phyloP scores from a whole-genome alignment of 306 rosid genomes.

The Mucuna pruriens region DNA sequence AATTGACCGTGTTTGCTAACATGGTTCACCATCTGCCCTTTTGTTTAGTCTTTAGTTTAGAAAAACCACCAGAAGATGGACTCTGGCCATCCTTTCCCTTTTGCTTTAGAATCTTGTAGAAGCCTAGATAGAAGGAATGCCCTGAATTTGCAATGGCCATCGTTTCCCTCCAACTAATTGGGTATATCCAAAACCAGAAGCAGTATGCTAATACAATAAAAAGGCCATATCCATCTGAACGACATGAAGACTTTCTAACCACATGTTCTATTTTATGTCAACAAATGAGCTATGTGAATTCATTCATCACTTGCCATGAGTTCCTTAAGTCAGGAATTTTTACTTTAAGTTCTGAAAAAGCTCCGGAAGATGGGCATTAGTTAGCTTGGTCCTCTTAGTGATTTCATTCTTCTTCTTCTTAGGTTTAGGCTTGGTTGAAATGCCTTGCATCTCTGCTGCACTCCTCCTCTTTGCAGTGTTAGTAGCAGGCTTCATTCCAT shows the following conservation, averaged over 20 bases:
- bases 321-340: slow-evolving; percentile 37
- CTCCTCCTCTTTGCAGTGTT: slow-evolving; percentile 96
- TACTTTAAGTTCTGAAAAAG: slow-evolving; percentile 72
- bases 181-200: slow-evolving; percentile 29
- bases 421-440: slow-evolving; percentile 71
- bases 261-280: slow-evolving; percentile 16
- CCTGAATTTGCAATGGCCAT: slow-evolving; percentile 48
- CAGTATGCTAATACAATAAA: slow-evolving; percentile 18
- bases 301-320: not conserved
- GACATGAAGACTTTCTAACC: slow-evolving; percentile 22
- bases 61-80: slow-evolving; percentile 40
- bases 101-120: slow-evolving; percentile 50
- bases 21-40: not conserved
- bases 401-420: slow-evolving; percentile 94
- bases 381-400: slow-evolving; percentile 94
- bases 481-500: slow-evolving; percentile 97
- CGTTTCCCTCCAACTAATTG: slow-evolving; percentile 7
- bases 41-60: slow-evolving; percentile 32
- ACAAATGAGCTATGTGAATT: slow-evolving; percentile 26
- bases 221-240: slow-evolving; percentile 26
- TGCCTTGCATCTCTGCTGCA: slow-evolving; percentile 75
- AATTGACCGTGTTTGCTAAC: not conserved
- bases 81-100: slow-evolving; percentile 58
- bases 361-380: slow-evolving; percentile 98
- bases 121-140: slow-evolving; percentile 42